A percentile compares a stretch with the other conserved stretches of the same genome.
Conservation (phyloP, 305 asterid genomes). For the Fraxinus nigra region DNA sequence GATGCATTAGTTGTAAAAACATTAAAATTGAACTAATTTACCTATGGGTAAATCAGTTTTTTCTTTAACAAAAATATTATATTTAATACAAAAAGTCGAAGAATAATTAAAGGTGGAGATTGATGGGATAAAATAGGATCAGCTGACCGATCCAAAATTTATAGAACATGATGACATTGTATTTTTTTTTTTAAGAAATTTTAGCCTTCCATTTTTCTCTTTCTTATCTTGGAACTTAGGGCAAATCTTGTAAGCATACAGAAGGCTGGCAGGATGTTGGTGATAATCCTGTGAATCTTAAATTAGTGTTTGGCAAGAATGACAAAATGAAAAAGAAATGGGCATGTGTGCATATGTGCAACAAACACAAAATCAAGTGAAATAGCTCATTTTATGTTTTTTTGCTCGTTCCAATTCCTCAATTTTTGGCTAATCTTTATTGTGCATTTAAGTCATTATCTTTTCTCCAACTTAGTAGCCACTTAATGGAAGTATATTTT, state of each 20-base stretch:
- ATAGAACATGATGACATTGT: background rate
- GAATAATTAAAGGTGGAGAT: background rate
- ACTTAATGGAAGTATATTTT: constrained; percentile 5
- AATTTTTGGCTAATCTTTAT: background rate
- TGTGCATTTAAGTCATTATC: constrained; percentile 13
- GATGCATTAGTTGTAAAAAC: background rate
- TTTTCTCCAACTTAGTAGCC: constrained; percentile 1
- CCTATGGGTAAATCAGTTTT: background rate
- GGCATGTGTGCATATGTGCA: background rate
- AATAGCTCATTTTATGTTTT: background rate
- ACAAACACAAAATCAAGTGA: background rate
- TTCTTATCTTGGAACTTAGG: background rate
- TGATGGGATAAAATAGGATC: background rate
- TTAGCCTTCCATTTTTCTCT: background rate
- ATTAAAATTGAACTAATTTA: background rate
- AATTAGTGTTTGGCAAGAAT: background rate
- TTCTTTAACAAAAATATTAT: background rate
- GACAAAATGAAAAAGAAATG: background rate
- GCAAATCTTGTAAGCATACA: background rate
- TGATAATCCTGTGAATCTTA: background rate
- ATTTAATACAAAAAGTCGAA: background rate
- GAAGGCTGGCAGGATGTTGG: background rate
- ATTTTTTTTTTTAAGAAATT: background rate
- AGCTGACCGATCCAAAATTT: background rate
- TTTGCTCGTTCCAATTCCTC: background rate